Conservation (phyloP, 2,329 filamentous ascomycete genomes). For the Conoideocrella luteorostrata region DNA sequence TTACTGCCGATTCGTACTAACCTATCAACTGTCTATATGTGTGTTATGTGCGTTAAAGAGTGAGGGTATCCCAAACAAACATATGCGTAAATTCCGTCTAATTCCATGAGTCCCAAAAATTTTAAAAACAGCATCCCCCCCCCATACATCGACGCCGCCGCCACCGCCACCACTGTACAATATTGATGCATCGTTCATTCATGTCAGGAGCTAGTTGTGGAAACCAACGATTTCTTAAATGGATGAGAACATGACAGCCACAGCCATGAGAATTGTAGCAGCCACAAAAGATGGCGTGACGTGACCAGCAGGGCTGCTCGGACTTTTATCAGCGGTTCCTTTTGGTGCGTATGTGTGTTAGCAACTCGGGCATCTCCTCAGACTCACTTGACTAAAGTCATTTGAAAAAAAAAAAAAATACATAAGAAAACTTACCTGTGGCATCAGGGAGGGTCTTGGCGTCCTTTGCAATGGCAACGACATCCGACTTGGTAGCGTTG, state of each 20-base stretch:
- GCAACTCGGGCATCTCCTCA: neutral
- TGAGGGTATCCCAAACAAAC: neutral
- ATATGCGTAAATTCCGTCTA: no score
- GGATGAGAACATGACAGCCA: constrained; percentile 11
- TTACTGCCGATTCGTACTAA: neutral
- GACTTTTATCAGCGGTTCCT: no score
- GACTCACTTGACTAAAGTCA: no score
- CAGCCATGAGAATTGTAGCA: constrained; percentile 13
- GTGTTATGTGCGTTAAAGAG: neutral
- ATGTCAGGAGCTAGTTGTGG: no score
- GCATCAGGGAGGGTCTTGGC: constrained; percentile 34
- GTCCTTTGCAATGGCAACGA: constrained; percentile 38
- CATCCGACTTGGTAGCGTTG: constrained; percentile 34
- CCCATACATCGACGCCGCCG: no score
- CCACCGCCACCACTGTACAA: no score
- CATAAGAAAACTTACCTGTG: constrained; percentile 24
- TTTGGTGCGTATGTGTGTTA: neutral
- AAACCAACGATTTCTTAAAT: constrained; percentile 1
- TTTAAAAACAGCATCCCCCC: no score
- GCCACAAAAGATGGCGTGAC: constrained; percentile 13
- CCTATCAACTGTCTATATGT: neutral
- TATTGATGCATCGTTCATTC: no score
- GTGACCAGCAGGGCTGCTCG: constrained; percentile 15
- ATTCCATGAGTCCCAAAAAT: no score
- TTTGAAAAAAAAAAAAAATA: neutral